Evolutionary conservation across 148 eudicot species (phyloP).

Genomic region (Rheum nobile): DNA sequence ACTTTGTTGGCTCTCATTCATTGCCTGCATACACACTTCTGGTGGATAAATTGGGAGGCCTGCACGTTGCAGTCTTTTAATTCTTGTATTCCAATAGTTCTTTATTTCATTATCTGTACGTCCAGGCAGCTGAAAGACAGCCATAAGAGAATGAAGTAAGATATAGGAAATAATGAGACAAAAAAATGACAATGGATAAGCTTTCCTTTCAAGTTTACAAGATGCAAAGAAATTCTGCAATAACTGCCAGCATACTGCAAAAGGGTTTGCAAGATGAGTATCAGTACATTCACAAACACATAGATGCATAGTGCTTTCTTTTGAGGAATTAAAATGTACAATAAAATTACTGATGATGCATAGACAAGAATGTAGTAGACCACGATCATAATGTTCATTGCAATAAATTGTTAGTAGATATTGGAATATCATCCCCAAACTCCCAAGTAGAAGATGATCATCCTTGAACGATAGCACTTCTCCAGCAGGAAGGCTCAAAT

Average conservation of each 20-base stretch:
- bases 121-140: conserved; percentile 37
- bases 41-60: conserved; percentile 42
- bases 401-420: not conserved
- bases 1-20: conserved; percentile 25
- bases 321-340: not conserved
- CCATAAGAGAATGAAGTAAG: not conserved
- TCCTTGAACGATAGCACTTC: not conserved
- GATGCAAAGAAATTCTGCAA: not conserved
- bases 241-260: not conserved
- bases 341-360: not conserved
- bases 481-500: not conserved
- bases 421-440: not conserved
- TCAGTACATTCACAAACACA: not conserved
- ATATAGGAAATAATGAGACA: not conserved
- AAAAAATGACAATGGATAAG: not conserved
- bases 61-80: conserved; percentile 38
- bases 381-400: not conserved
- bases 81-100: conserved; percentile 49
- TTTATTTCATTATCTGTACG: conserved; percentile 64
- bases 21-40: conserved; percentile 21
- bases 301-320: not conserved
- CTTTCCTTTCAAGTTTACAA: not conserved
- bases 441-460: not conserved
- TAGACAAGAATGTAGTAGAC: not conserved
- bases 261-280: not conserved